Evolutionary conservation across 768 basidiomycete species (phyloP).

Genomic region (Mycena olivaceomarginata): DNA sequence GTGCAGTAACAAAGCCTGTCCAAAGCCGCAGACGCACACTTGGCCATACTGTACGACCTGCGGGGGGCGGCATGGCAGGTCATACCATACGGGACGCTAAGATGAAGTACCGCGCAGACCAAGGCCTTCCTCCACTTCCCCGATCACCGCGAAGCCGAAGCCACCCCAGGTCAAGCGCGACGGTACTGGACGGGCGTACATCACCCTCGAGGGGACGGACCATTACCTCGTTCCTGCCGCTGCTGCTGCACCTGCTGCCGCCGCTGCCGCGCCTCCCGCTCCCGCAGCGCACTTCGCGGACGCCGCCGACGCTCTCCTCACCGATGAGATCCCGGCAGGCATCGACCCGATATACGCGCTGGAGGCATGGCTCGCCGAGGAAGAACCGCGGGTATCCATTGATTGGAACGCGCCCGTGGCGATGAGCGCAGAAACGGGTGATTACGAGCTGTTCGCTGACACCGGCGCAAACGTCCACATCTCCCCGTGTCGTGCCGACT

Average conservation of each 20-base stretch:
- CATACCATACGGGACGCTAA: neutral
- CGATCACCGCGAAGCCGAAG: no score
- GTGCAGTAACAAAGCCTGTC: neutral
- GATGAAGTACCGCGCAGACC: neutral
- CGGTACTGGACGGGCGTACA: neutral
- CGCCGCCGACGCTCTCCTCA: neutral
- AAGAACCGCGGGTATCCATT: neutral
- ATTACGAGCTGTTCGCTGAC: neutral
- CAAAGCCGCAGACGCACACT: neutral
- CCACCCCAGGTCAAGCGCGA: neutral
- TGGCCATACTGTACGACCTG: slow-evolving; percentile 19
- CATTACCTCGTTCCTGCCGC: neutral
- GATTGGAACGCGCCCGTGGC: neutral
- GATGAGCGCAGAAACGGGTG: neutral
- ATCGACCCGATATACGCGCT: neutral
- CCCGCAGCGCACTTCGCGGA: neutral
- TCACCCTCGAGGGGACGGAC: neutral
- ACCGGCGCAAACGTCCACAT: slow-evolving; percentile 8
- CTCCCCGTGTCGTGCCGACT: neutral
- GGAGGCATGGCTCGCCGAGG: neutral
- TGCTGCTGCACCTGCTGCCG: no score
- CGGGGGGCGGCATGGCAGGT: slow-evolving; percentile 17
- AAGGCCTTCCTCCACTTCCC: neutral
- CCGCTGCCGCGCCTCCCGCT: neutral
- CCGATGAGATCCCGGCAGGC: neutral